phyloP scores from a whole-genome alignment of 164 flowering plant species.

The Vitis cinerea region DNA sequence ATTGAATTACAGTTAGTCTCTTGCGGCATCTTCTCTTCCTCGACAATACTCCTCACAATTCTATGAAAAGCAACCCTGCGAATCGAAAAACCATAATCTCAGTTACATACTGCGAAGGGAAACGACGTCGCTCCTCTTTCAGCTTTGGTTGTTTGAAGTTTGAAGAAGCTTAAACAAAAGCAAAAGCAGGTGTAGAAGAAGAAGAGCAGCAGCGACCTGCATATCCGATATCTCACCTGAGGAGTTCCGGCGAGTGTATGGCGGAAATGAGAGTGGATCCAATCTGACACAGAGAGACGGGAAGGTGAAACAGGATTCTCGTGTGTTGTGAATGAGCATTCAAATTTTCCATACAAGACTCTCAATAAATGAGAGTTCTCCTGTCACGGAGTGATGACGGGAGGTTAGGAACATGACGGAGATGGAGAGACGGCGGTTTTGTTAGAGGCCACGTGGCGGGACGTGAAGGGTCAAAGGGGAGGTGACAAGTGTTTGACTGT shows the following conservation, averaged over 20 bases:
- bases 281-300: neutral
- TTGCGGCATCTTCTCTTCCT: slow-evolving; percentile 28
- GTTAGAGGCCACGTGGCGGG: slow-evolving; percentile 7
- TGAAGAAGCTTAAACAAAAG: too few species aligned
- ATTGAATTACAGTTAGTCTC: slow-evolving; percentile 14
- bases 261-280: neutral
- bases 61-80: neutral
- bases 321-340: slow-evolving; percentile 15
- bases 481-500: slow-evolving; percentile 3
- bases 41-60: neutral
- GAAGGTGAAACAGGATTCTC: slow-evolving; percentile 17
- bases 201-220: too few species aligned
- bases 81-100: neutral
- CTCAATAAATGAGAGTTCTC: slow-evolving; percentile 9
- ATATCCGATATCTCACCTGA: neutral
- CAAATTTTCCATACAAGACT: neutral
- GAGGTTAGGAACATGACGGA: neutral
- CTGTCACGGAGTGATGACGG: neutral
- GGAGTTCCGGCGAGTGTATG: neutral
- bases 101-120: neutral
- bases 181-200: neutral
- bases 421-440: neutral
- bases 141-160: too few species aligned
- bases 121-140: too few species aligned
- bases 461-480: neutral